Conservation (phyloP, 2,329 filamentous ascomycete species). For the Lasiodiplodia hormozganensis region DNA sequence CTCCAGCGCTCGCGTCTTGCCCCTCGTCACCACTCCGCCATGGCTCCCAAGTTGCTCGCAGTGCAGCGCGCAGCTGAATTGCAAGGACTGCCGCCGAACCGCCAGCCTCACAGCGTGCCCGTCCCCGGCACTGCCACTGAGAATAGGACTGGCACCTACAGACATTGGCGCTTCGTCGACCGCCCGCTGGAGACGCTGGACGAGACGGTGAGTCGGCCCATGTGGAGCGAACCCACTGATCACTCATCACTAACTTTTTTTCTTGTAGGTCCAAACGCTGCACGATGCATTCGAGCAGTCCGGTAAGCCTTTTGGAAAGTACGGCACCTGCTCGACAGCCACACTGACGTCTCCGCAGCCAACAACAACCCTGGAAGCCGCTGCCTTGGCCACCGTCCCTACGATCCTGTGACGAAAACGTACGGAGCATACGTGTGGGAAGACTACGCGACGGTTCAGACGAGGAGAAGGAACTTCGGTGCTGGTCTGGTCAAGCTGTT, state of each 20-base stretch:
- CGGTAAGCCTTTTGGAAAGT: slow-evolving; percentile 41
- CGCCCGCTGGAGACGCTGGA: slow-evolving; percentile 75
- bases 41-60: slow-evolving; percentile 41
- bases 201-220: slow-evolving; percentile 58
- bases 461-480: slow-evolving; percentile 82
- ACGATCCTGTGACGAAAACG: slow-evolving; percentile 74
- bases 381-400: slow-evolving; percentile 82
- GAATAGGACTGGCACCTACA: slow-evolving; percentile 78
- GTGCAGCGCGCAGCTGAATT: slow-evolving; percentile 56
- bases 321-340: too few species aligned
- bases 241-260: slow-evolving; percentile 25
- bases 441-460: slow-evolving; percentile 79
- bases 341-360: slow-evolving; percentile 6
- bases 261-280: slow-evolving; percentile 64
- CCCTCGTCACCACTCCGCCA: slow-evolving; percentile 29
- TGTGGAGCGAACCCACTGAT: slow-evolving; percentile 9
- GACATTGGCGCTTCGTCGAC: slow-evolving; percentile 80
- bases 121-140: slow-evolving; percentile 77
- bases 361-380: slow-evolving; percentile 69
- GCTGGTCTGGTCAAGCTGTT: slow-evolving; percentile 85
- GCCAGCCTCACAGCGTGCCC: slow-evolving; percentile 78
- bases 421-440: slow-evolving; percentile 84
- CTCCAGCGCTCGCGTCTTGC: neutral
- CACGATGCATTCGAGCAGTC: slow-evolving; percentile 82
- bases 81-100: slow-evolving; percentile 70